phyloP scores from a whole-genome alignment of 352 stramenopile species.

The Pseudoperonospora humuli region DNA sequence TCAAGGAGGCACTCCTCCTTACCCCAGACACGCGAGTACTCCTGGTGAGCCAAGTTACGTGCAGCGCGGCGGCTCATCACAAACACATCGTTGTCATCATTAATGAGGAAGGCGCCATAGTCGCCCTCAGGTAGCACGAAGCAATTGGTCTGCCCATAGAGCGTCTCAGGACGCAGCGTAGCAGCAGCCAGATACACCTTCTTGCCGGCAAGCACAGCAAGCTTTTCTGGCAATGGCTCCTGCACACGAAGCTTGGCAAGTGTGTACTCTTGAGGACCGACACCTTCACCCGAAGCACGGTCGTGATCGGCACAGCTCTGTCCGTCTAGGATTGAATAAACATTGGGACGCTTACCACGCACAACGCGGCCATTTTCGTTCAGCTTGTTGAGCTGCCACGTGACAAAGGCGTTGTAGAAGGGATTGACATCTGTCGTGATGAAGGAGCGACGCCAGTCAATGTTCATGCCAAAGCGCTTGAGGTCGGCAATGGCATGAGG shows the following conservation, averaged over 20 bases:
- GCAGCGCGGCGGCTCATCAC: conserved; percentile 92
- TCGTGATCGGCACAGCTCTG: conserved; percentile 99
- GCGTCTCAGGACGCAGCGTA: conserved; percentile 98
- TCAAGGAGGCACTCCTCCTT: conserved; percentile 84
- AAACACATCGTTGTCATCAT: conserved; percentile 91
- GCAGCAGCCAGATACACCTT: conserved; percentile 96
- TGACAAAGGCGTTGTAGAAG: conserved; percentile 99
- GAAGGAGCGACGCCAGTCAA: conserved; percentile 98
- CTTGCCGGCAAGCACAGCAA: conserved; percentile 72
- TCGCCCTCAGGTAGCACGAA: conserved; percentile 98
- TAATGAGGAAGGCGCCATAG: conserved; percentile 97
- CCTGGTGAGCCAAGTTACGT: conserved; percentile 94
- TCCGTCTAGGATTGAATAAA: conserved; percentile 97
- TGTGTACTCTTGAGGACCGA: conserved; percentile 99
- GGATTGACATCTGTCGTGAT: conserved; percentile 99
- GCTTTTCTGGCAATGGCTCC: conserved; percentile 70
- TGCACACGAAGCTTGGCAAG: conserved; percentile 96
- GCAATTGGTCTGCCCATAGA: conserved; percentile 99
- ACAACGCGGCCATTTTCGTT: conserved; percentile 84
- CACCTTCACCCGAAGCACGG: conserved; percentile 95
- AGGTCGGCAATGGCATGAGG: conserved; percentile 95
- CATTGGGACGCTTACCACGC: conserved; percentile 96
- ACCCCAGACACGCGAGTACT: conserved; percentile 83
- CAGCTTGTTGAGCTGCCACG: conserved; percentile 98
- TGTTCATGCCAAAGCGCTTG: conserved; percentile 93